A percentile compares a stretch with the other conserved stretches of the same genome.
Evolutionary conservation across 2,329 filamentous ascomycete species (phyloP).

Genomic region (Claviceps purpurea): DNA sequence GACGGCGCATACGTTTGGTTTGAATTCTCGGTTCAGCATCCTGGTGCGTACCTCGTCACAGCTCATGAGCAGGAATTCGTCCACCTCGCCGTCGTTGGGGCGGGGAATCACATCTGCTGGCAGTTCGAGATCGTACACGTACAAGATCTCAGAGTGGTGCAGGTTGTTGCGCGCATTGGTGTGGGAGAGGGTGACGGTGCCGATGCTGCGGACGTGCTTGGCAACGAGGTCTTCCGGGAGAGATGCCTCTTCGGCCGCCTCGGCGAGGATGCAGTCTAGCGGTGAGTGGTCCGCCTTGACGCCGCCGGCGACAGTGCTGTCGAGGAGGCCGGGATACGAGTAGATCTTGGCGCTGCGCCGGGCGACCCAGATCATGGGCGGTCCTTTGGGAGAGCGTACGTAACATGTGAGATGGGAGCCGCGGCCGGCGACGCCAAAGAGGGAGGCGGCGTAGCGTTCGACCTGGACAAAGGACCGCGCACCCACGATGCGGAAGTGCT

Average conservation of each 20-base stretch:
- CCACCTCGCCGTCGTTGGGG: conserved; percentile 67
- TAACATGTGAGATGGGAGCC: conserved; percentile 57
- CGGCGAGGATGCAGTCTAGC: conserved; percentile 55
- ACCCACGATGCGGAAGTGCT: conserved; percentile 28
- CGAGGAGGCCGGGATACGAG: conserved; percentile 62
- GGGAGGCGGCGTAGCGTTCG: conserved; percentile 46
- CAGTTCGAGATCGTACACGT: conserved; percentile 66
- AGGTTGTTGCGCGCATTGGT: conserved; percentile 15
- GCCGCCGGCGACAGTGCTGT: conserved; percentile 71
- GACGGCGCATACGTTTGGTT: conserved; percentile 68
- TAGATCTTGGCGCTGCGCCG: conserved; percentile 50
- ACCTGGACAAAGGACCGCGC: conserved; percentile 28
- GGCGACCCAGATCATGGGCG: conserved; percentile 58
- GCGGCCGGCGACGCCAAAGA: conserved; percentile 56
- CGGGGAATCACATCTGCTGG: conserved; percentile 41
- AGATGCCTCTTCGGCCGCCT: conserved; percentile 59
- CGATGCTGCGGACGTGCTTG: conserved; percentile 13
- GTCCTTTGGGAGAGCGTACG: conserved; percentile 20
- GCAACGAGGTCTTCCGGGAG: conserved; percentile 18
- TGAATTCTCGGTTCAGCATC: conserved; percentile 59
- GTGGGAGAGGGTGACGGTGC: conserved; percentile 22
- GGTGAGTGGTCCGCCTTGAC: conserved; percentile 54
- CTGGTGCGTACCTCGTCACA: conserved; percentile 45
- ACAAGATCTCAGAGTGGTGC: conserved; percentile 32
- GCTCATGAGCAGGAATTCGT: conserved; percentile 56